A percentile compares a stretch with the other conserved stretches of the same genome.
These are phyloP conservation scores for Lumnitzera littorea DNA, from an alignment of 345 rosid species.

Conservation along the genomic window DNA sequence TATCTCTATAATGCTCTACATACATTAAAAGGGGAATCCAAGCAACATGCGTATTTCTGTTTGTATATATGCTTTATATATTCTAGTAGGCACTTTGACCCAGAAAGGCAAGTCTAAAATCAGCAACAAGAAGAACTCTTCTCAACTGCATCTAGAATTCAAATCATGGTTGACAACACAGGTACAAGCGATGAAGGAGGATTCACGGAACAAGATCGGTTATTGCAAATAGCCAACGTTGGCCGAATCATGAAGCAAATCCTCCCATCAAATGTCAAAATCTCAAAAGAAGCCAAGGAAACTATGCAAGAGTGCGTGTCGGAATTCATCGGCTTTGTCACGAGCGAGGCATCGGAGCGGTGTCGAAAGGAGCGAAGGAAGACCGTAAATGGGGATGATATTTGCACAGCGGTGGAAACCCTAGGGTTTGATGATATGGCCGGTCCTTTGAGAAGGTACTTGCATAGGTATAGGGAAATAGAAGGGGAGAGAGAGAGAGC, in stretches of 20 bases:
- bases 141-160: too few species aligned
- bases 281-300: slow-evolving; percentile 78
- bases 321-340: slow-evolving; percentile 74
- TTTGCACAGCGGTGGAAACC: slow-evolving; percentile 64
- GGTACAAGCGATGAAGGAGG: neutral
- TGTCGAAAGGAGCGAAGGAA: slow-evolving; percentile 76
- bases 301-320: slow-evolving; percentile 76
- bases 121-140: too few species aligned
- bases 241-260: slow-evolving; percentile 71
- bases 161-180: neutral
- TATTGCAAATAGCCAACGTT: slow-evolving; percentile 75
- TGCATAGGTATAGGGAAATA: slow-evolving; percentile 52
- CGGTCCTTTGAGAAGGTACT: slow-evolving; percentile 44
- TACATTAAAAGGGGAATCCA: too few species aligned
- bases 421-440: slow-evolving; percentile 66
- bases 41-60: too few species aligned
- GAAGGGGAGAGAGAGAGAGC: slow-evolving; percentile 36
- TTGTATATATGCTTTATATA: too few species aligned
- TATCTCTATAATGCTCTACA: too few species aligned
- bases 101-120: too few species aligned
- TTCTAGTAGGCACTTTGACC: too few species aligned
- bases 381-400: slow-evolving; percentile 74
- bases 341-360: slow-evolving; percentile 71
- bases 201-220: slow-evolving; percentile 35
- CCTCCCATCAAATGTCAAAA: slow-evolving; percentile 63